Conservation (phyloP, 495 filamentous ascomycete species). For the Neurospora sp. region DNA sequence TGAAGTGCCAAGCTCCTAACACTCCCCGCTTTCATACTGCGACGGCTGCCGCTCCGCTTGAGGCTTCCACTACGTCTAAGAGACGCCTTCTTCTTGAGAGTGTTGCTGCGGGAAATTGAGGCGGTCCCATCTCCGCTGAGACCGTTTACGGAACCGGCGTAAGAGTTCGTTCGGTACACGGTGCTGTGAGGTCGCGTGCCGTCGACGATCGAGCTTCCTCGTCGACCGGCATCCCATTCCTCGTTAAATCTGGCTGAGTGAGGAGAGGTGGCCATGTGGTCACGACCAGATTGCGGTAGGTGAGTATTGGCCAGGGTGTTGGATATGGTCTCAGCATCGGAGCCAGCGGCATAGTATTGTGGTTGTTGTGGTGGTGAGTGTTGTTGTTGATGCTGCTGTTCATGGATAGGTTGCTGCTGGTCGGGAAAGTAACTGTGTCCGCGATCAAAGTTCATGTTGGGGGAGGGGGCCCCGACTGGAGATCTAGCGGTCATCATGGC, state of each 20-base stretch:
- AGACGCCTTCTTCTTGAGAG: slow-evolving; percentile 78
- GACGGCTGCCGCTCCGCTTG: slow-evolving; percentile 67
- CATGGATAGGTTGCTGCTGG: slow-evolving; percentile 11
- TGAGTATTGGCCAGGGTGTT: slow-evolving; percentile 34
- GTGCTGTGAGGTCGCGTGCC: slow-evolving; percentile 19
- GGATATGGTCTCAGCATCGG: slow-evolving; percentile 30
- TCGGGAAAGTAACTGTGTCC: slow-evolving; percentile 15
- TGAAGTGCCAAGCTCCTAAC: slow-evolving; percentile 63
- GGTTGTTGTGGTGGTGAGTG: not conserved
- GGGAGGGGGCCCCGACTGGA: slow-evolving; percentile 2
- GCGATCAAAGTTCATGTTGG: slow-evolving; percentile 7
- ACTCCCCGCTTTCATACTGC: slow-evolving; percentile 70
- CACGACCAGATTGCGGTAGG: slow-evolving; percentile 21
- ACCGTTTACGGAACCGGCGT: slow-evolving; percentile 32
- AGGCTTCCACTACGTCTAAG: slow-evolving; percentile 62
- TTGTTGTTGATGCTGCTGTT: slow-evolving; percentile 3
- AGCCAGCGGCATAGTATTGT: slow-evolving; percentile 11
- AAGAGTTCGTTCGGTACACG: slow-evolving; percentile 39
- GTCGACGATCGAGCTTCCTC: slow-evolving; percentile 52
- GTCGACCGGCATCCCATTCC: slow-evolving; percentile 61
- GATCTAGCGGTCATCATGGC: not conserved
- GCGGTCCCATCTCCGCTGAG: slow-evolving; percentile 21
- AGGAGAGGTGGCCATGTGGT: slow-evolving; percentile 12
- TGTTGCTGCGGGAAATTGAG: slow-evolving; percentile 58
- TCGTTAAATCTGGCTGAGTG: slow-evolving; percentile 50